These are phyloP conservation scores for Pharnaceum exiguum DNA, from an alignment of 148 eudicot species.

Conservation along the genomic window DNA sequence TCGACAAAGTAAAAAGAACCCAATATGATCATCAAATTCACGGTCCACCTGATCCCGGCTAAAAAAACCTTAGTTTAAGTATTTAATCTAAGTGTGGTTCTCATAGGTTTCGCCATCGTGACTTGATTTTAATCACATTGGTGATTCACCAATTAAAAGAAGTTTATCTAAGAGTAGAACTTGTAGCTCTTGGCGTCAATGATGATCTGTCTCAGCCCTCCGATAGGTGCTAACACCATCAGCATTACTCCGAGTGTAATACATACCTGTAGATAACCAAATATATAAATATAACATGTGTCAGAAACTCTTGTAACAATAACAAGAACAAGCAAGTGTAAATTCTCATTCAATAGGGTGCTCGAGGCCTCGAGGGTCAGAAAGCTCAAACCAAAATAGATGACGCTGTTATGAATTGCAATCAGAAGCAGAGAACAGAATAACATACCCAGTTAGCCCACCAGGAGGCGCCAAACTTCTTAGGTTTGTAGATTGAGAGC, in stretches of 20 bases:
- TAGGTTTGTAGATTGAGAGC: constrained; percentile 34
- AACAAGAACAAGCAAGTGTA: too few relatives aligned
- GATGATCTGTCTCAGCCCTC: constrained; percentile 31
- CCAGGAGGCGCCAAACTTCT: constrained; percentile 29
- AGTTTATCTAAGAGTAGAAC: constrained; percentile 17
- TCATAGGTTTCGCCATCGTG: background rate
- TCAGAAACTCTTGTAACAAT: too few relatives aligned
- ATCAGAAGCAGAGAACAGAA: background rate
- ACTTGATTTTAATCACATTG: background rate
- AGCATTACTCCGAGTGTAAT: constrained; percentile 27
- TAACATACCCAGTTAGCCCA: constrained; percentile 29
- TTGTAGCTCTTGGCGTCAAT: constrained; percentile 19
- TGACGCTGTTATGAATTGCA: background rate
- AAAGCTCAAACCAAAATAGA: background rate
- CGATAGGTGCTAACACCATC: constrained; percentile 37
- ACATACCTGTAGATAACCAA: constrained; percentile 23
- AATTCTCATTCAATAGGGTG: too few relatives aligned
- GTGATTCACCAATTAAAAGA: background rate
- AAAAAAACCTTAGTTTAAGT: background rate
- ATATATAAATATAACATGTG: background rate
- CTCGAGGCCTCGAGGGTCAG: too few relatives aligned
- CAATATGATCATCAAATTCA: background rate
- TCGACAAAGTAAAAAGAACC: background rate
- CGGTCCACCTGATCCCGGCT: background rate
- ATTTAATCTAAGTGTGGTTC: background rate